Percentiles rank a stretch among this genome's conserved stretches.
Evolutionary conservation across 805 yeast genomes (phyloP).

Genomic region (Candida hungchunana): DNA sequence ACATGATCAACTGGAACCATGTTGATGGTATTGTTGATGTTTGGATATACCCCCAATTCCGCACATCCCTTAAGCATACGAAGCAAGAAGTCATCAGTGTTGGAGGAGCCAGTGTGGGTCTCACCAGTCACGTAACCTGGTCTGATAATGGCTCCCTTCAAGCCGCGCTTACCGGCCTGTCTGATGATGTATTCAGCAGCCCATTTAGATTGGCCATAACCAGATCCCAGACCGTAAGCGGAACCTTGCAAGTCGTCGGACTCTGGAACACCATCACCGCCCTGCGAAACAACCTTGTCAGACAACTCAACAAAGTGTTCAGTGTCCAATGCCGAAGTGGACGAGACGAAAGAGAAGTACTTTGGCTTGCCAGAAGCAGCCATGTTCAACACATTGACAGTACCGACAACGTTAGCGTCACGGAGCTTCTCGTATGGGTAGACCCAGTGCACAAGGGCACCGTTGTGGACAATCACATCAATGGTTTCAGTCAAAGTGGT

Average conservation of each 20-base stretch:
- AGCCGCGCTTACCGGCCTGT: conserved; percentile 82
- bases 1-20: conserved; percentile 99
- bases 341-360: conserved; percentile 84
- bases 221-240: conserved; percentile 75
- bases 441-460: conserved; percentile 99
- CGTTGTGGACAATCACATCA: conserved; percentile 90
- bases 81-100: conserved; percentile 93
- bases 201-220: conserved; percentile 99
- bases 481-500: conserved; percentile 46
- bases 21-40: conserved; percentile 81
- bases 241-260: conserved; percentile 83
- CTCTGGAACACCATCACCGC: conserved; percentile 73
- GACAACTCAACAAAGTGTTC: conserved; percentile 75
- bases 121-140: conserved; percentile 97
- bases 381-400: conserved; percentile 72
- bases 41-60: conserved; percentile 82
- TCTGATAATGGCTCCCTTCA: conserved; percentile 84
- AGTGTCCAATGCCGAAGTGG: conserved; percentile 89
- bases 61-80: conserved; percentile 94
- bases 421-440: conserved; percentile 88
- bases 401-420: conserved; percentile 88
- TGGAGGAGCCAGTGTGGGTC: conserved; percentile 77
- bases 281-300: conserved; percentile 60
- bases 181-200: conserved; percentile 88
- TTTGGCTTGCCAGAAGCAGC: conserved; percentile 81